These are phyloP conservation scores for Chaetomium sp. DNA, from an alignment of 2,329 filamentous ascomycete species.

Conservation along the genomic window DNA sequence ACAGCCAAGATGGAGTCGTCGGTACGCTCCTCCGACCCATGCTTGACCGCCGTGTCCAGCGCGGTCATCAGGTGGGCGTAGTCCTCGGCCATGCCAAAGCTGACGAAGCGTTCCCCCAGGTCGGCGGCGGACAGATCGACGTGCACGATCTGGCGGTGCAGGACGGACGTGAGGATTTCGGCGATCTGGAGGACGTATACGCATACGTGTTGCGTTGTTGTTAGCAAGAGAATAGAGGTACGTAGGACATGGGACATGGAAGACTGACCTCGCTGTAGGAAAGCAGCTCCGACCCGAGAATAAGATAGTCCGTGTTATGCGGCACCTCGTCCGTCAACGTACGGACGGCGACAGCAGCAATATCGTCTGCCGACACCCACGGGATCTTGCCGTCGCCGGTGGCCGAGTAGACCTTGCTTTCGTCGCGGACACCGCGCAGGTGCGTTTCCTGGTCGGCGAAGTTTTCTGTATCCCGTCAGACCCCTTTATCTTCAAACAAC, in stretches of 20 bases:
- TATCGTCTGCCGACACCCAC: slow-evolving; percentile 41
- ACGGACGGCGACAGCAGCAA: slow-evolving; percentile 38
- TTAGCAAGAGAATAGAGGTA: not conserved
- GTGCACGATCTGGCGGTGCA: slow-evolving; percentile 31
- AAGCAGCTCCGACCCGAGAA: slow-evolving; percentile 34
- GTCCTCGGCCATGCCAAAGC: slow-evolving; percentile 27
- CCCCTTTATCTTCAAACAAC: not conserved
- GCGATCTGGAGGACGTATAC: slow-evolving; percentile 27
- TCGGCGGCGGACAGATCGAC: slow-evolving; percentile 28
- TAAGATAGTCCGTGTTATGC: slow-evolving; percentile 35
- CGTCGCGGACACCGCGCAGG: slow-evolving; percentile 29
- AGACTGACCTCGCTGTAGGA: slow-evolving; percentile 28
- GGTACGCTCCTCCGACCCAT: slow-evolving; percentile 31
- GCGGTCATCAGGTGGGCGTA: slow-evolving; percentile 30
- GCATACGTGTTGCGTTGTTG: not conserved
- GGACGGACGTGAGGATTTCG: slow-evolving; percentile 27
- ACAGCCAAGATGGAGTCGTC: slow-evolving; percentile 31
- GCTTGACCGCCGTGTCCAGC: slow-evolving; percentile 30
- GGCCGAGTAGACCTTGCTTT: slow-evolving; percentile 38
- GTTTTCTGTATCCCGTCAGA: slow-evolving; percentile 33
- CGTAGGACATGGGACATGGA: slow-evolving; percentile 1
- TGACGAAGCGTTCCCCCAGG: slow-evolving; percentile 21
- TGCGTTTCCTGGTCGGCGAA: slow-evolving; percentile 30
- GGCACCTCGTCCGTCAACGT: slow-evolving; percentile 33
- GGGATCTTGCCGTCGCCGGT: slow-evolving; percentile 39